A percentile compares a stretch with the other conserved stretches of the same genome.
phyloP scores from a whole-genome alignment of 2,329 filamentous ascomycete genomes.

The Exophiala spinifera region DNA sequence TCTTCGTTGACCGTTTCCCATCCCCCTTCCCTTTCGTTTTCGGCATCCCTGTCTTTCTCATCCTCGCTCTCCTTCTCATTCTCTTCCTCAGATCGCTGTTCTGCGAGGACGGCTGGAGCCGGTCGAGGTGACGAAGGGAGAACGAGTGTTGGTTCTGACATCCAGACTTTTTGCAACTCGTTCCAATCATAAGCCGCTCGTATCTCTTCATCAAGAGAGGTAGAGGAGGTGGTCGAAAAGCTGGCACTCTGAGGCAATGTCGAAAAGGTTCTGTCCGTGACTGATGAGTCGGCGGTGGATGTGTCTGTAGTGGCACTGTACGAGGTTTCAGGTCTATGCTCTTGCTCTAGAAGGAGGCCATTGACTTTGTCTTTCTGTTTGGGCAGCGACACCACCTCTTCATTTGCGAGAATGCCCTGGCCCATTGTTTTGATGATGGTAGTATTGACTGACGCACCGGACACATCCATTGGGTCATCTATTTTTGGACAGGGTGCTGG shows the following conservation, averaged over 20 bases:
- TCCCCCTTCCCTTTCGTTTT: too few relatives aligned
- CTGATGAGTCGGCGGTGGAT: slow-evolving; percentile 14
- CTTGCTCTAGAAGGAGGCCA: slow-evolving; percentile 30
- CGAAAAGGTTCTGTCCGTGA: slow-evolving; percentile 15
- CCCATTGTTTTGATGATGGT: slow-evolving; percentile 44
- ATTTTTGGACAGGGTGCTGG: not conserved
- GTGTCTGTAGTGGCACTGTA: slow-evolving; percentile 11
- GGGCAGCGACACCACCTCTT: slow-evolving; percentile 42
- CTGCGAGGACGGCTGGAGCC: not conserved
- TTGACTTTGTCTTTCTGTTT: slow-evolving; percentile 41
- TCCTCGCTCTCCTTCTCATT: not conserved
- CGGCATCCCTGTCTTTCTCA: too few relatives aligned
- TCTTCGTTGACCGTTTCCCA: too few relatives aligned
- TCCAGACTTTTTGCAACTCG: slow-evolving; percentile 23
- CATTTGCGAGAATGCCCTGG: slow-evolving; percentile 41
- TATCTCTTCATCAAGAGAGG: slow-evolving; percentile 25
- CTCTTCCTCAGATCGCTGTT: not conserved
- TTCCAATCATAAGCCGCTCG: slow-evolving; percentile 23
- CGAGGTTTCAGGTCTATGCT: slow-evolving; percentile 19
- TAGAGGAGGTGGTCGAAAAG: slow-evolving; percentile 27
- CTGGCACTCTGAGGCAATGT: slow-evolving; percentile 29
- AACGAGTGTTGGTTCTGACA: slow-evolving; percentile 15
- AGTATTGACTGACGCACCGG: slow-evolving; percentile 33
- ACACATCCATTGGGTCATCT: slow-evolving; percentile 10
- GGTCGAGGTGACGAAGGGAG: slow-evolving; percentile 4